Base-by-base conservation (phyloP, 352 stramenopile genomes). In the Saprolegnia diclina region DNA sequence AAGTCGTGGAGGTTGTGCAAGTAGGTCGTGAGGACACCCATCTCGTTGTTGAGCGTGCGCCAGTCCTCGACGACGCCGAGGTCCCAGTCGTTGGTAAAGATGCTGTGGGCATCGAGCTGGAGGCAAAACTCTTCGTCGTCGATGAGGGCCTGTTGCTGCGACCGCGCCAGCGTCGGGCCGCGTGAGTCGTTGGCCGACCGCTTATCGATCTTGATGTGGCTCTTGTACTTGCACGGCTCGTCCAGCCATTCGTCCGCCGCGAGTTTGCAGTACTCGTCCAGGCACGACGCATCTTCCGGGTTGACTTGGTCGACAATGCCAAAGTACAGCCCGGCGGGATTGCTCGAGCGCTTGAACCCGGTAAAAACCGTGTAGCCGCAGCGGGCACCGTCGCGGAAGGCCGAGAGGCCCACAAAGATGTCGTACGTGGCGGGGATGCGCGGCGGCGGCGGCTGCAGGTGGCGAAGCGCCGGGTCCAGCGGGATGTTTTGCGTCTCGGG, bases 401-500 rank as follows among this genome's bases (percentile, higher is more conserved):
- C 63, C 14, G 63, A 61, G 6, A 70, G 35, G 29, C 63, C 63
- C 6, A 70, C 54, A 62, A 70, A 70, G 18, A 70, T 66, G 22
- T 66, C 57, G n/a, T 37, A 66, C 13, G 38, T 29, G 3, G 38
- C 4, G 4, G 57, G 57, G 14, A 66, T 66, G 16, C 40, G 57
- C 2, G 57, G 57, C 42, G 35, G 57, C 11, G 57, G 57, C 52
- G 85, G 85, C 4, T 82, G 79, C 52, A 91, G 64, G 9, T 83
- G 68, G 5, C 73, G 29, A 24, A 76, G 68, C 37, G 70, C 21
- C 0, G 73, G 52, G 14, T 77, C 67, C 9, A 88, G 72, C 26
- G 85, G 85, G 57, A 89, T 83, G 67, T 93, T 83, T 74, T 93
- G 85, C 37, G 90, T 81, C 54, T 74, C 86, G 57, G 83, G 85